Base-by-base conservation (phyloP, 257 asterid genomes). In the Verbascum thapsus region DNA sequence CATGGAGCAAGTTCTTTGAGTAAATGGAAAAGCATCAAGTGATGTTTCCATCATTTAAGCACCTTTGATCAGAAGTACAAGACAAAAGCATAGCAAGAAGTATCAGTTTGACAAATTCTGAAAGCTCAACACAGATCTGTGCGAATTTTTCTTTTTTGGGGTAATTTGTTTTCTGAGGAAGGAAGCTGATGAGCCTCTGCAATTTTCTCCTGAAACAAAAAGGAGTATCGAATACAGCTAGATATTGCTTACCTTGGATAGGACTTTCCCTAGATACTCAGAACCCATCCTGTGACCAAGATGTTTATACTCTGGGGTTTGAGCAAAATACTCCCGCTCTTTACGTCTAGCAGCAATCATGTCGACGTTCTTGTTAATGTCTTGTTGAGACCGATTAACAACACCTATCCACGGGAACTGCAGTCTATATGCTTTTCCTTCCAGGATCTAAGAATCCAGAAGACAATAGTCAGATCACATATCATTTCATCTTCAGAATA, bases 351-450 rank as follows among this genome's bases (percentile, higher is more conserved):
- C 96, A 68, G 96, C 96, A 63, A 94, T 85, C 99, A 94, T 94
- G 79, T 89, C 99, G 13, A 87, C 95, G 53, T 84, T 89, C 74
- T 92, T 92, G 75, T 92, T 92, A 48, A 92, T 92, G 78, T 92
- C 99, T 62, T 82, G 85, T 78, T 92, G 99, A 63, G 97, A 92
- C 50, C 99, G 95, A 70, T 92, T 92, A 53, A 92, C 97, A 42
- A 92, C 97, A 75, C 99, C 99, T 23, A 92, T 90, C 97, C 99
- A 90, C 8, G 95, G 99, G 79, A 82, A 90, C 82, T 90, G 99
- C 73, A 94, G 86, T 80, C 80, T 87, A 61, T 81, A 92, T 20
- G 96, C 72, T 75, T 71, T 82, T 72, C 99, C 97, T 83, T 92
- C 97, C 91, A 92, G 70, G 10, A 92, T 92, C 99, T 92, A 73